These are phyloP conservation scores for Pyracantha coccinea DNA, from an alignment of 331 rosid genomes.

Conservation along the genomic window DNA sequence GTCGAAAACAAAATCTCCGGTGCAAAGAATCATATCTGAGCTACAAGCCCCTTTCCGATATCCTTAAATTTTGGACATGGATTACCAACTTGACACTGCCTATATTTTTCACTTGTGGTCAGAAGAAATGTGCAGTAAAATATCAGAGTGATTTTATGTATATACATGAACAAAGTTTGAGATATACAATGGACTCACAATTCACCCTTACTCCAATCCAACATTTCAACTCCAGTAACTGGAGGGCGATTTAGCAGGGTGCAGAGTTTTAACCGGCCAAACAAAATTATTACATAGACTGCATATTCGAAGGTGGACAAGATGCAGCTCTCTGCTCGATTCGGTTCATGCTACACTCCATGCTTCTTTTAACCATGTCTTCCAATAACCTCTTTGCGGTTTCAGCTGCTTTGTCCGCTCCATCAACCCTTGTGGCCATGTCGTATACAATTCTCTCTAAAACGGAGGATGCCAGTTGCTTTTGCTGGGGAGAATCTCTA, in stretches of 20 bases:
- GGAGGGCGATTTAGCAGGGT: slow-evolving; percentile 16
- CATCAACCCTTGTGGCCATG: slow-evolving; percentile 70
- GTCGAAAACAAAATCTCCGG: too few species aligned
- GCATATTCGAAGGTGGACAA: slow-evolving; percentile 41
- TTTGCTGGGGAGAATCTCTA: slow-evolving; percentile 67
- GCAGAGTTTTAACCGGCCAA: slow-evolving; percentile 19
- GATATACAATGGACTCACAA: slow-evolving; percentile 28
- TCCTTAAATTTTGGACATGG: background rate
- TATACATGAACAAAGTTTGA: slow-evolving; percentile 28
- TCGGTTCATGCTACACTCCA: slow-evolving; percentile 57
- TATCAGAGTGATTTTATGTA: slow-evolving; percentile 16
- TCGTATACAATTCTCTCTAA: slow-evolving; percentile 67
- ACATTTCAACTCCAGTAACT: slow-evolving; percentile 31
- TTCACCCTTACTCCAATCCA: slow-evolving; percentile 10
- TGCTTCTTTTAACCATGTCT: slow-evolving; percentile 81
- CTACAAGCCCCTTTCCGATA: background rate
- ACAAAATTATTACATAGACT: slow-evolving; percentile 24
- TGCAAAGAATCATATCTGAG: too few species aligned
- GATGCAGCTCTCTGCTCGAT: slow-evolving; percentile 41
- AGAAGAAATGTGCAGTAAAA: slow-evolving; percentile 11
- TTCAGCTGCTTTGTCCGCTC: slow-evolving; percentile 76
- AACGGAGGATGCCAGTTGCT: slow-evolving; percentile 51
- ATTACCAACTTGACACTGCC: background rate
- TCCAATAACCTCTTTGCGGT: slow-evolving; percentile 56
- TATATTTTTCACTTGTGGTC: background rate